Conservation (phyloP, 805 yeast genomes). For the Candida silvatica region DNA sequence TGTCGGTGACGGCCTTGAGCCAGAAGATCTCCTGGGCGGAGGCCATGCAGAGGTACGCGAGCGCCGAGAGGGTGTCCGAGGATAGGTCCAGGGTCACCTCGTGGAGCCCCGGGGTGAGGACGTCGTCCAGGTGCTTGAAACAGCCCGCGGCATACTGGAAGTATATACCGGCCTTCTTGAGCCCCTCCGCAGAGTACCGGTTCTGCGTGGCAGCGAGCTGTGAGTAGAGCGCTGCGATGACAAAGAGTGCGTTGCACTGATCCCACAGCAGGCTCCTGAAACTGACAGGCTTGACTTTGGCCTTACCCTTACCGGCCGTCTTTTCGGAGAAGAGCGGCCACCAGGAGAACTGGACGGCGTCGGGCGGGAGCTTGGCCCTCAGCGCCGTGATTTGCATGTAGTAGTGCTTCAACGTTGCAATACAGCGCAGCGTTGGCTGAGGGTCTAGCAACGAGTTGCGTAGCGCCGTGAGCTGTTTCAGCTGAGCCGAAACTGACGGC, state of each 20-base stretch:
- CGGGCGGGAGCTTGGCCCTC: constrained; percentile 53
- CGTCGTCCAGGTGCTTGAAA: constrained; percentile 30
- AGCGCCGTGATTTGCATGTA: constrained; percentile 35
- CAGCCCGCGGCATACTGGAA: constrained; percentile 72
- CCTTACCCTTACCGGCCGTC: constrained; percentile 35
- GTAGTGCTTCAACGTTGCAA: constrained; percentile 25
- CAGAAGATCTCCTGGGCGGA: constrained; percentile 87
- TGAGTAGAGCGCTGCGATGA: constrained; percentile 59
- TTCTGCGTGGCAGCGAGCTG: constrained; percentile 42
- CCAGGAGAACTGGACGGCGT: constrained; percentile 63
- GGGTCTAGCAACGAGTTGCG: constrained; percentile 24
- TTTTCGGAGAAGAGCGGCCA: constrained; percentile 38
- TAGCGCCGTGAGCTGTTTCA: constrained; percentile 32
- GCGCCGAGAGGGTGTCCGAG: constrained; percentile 36
- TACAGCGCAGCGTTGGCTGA: constrained; percentile 11
- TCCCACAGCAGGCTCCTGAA: constrained; percentile 38
- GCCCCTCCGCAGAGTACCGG: constrained; percentile 39
- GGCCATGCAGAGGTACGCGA: constrained; percentile 53
- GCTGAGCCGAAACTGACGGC: constrained; percentile 19
- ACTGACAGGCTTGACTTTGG: constrained; percentile 38
- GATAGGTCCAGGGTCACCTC: constrained; percentile 38
- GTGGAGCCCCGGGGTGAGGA: constrained; percentile 11
- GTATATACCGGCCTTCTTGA: constrained; percentile 52
- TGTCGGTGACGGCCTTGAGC: constrained; percentile 52
- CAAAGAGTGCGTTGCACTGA: constrained; percentile 52